These are phyloP conservation scores for Leccinum glutinopallens DNA, from an alignment of 1,284 basidiomycete genomes.

Conservation along the genomic window DNA sequence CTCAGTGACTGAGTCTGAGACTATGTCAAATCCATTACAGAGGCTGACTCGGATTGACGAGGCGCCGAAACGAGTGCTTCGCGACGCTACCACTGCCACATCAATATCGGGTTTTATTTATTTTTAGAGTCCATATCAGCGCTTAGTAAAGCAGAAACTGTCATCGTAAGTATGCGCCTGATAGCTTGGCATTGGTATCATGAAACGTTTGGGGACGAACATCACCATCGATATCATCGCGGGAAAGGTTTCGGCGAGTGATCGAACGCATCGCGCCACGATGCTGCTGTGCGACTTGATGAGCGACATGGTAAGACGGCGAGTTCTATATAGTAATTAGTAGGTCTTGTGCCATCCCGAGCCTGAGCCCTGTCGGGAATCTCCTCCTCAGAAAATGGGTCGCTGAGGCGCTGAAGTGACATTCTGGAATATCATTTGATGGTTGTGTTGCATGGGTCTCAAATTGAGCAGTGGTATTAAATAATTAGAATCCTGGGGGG, in stretches of 20 bases:
- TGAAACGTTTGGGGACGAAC: not conserved
- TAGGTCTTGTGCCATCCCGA: not conserved
- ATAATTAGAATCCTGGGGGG: no score
- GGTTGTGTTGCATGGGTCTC: not conserved
- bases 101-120: not conserved
- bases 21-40: not conserved
- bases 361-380: not conserved
- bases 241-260: not conserved
- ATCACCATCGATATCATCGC: not conserved
- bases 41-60: not conserved
- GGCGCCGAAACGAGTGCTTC: not conserved
- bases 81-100: not conserved
- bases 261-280: not conserved
- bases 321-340: not conserved
- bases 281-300: not conserved
- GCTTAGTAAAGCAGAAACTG: not conserved
- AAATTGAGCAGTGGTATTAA: no score
- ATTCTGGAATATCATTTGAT: not conserved
- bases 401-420: not conserved
- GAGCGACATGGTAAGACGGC: not conserved
- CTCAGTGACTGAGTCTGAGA: not conserved
- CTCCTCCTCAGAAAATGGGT: not conserved
- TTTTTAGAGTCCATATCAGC: not conserved
- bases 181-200: not conserved
- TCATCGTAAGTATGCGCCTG: not conserved